phyloP scores from a whole-genome alignment of 192 early-diverging fungal genomes.

The Backusella luteola region DNA sequence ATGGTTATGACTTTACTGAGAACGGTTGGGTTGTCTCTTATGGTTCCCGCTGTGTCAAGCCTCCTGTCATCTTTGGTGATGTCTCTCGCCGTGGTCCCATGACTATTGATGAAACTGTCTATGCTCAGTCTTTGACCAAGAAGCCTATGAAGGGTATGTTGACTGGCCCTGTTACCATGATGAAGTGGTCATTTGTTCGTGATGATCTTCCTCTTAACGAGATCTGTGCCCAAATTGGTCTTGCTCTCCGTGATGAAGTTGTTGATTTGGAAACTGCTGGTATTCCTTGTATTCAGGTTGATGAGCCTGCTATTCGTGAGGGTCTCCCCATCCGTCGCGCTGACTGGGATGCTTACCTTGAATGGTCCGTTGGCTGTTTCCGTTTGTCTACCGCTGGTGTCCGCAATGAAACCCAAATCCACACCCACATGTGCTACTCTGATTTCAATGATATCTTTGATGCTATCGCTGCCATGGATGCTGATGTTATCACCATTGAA shows the following conservation, averaged over 20 bases:
- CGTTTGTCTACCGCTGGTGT: slow-evolving; percentile 87
- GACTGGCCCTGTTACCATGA: slow-evolving; percentile 96
- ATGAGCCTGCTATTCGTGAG: slow-evolving; percentile 99
- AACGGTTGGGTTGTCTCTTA: slow-evolving; percentile 98
- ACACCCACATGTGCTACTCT: slow-evolving; percentile 99
- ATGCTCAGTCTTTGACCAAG: slow-evolving; percentile 85
- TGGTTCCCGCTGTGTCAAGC: slow-evolving; percentile 95
- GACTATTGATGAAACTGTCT: slow-evolving; percentile 84
- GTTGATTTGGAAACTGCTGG: slow-evolving; percentile 89
- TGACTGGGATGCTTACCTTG: slow-evolving; percentile 88
- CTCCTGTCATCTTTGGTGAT: slow-evolving; percentile 97
- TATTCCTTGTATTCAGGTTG: slow-evolving; percentile 94
- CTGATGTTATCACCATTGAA: slow-evolving; percentile 97
- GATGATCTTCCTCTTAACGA: slow-evolving; percentile 88
- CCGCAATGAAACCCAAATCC: slow-evolving; percentile 87
- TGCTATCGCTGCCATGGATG: slow-evolving; percentile 89
- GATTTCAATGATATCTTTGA: slow-evolving; percentile 99
- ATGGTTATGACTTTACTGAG: slow-evolving; percentile 92
- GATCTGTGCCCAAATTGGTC: slow-evolving; percentile 86
- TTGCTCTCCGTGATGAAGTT: slow-evolving; percentile 97
- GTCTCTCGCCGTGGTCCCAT: slow-evolving; percentile 88
- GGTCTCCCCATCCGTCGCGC: slow-evolving; percentile 88
- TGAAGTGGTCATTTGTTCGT: slow-evolving; percentile 99
- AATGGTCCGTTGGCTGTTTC: slow-evolving; percentile 96
- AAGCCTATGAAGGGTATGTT: slow-evolving; percentile 99